Percentiles rank a stretch among this genome's conserved stretches.
These are phyloP conservation scores for Tolypocladium tundrense DNA, from an alignment of 2,329 filamentous ascomycete genomes.

Conservation along the genomic window DNA sequence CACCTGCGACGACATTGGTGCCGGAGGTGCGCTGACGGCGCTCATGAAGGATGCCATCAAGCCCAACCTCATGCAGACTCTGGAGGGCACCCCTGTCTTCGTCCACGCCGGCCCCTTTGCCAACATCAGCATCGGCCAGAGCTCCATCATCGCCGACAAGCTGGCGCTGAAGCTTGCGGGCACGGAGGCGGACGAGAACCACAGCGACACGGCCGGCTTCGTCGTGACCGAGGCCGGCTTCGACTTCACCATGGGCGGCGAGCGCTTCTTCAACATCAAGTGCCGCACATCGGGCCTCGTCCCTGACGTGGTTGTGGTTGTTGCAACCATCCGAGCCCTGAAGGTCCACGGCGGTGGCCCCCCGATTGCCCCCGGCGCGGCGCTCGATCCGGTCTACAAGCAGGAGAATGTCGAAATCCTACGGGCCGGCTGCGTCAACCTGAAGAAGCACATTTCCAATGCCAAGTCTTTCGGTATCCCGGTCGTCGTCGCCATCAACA, in stretches of 20 bases:
- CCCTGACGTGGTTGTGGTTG: slow-evolving; percentile 88
- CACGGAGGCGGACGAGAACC: slow-evolving; percentile 83
- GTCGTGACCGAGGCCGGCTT: slow-evolving; percentile 97
- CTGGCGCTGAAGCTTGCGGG: slow-evolving; percentile 92
- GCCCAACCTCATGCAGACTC: slow-evolving; percentile 96
- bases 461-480: slow-evolving; percentile 83
- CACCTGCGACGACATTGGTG: slow-evolving; percentile 91
- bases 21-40: slow-evolving; percentile 81
- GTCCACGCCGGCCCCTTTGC: slow-evolving; percentile 96
- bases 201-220: slow-evolving; percentile 74
- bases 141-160: slow-evolving; percentile 89
- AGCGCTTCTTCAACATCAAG: slow-evolving; percentile 99
- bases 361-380: slow-evolving; percentile 77
- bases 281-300: slow-evolving; percentile 88
- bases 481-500: slow-evolving; percentile 95
- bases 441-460: slow-evolving; percentile 91
- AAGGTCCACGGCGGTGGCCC: slow-evolving; percentile 97
- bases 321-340: slow-evolving; percentile 87
- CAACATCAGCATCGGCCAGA: slow-evolving; percentile 96
- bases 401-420: slow-evolving; percentile 91
- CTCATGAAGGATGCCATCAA: slow-evolving; percentile 98
- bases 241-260: slow-evolving; percentile 98
- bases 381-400: slow-evolving; percentile 80
- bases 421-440: slow-evolving; percentile 81
- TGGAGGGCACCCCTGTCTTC: slow-evolving; percentile 94